A percentile compares a stretch with the other conserved stretches of the same genome.
These are phyloP conservation scores for Cardiospermum halicacabum DNA, from an alignment of 345 rosid species.

Conservation along the genomic window DNA sequence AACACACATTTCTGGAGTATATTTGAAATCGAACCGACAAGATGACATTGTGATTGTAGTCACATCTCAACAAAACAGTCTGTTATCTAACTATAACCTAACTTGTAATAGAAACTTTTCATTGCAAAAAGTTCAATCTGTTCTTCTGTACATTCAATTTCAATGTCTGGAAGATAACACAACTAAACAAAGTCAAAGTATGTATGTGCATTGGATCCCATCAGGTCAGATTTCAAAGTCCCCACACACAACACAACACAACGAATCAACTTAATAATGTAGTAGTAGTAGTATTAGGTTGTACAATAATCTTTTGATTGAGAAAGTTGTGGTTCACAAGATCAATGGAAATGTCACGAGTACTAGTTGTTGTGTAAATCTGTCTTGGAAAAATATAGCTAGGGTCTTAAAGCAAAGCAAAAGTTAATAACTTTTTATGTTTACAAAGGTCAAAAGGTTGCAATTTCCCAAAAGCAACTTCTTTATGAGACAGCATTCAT, in stretches of 20 bases:
- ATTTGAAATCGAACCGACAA: too few species aligned
- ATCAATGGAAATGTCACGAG: slow-evolving; percentile 17
- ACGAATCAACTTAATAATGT: neutral
- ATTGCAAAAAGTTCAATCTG: neutral
- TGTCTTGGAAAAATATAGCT: slow-evolving; percentile 6
- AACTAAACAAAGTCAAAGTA: too few species aligned
- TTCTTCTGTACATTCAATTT: too few species aligned
- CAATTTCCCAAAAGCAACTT: slow-evolving; percentile 38
- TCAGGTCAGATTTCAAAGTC: neutral
- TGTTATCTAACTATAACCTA: too few species aligned
- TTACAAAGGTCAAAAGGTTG: slow-evolving; percentile 49
- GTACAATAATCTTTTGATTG: too few species aligned
- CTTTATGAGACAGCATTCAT: slow-evolving; percentile 32
- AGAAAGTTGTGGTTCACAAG: slow-evolving; percentile 21
- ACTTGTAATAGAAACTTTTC: too few species aligned
- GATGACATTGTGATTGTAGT: too few species aligned
- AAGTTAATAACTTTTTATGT: slow-evolving; percentile 29
- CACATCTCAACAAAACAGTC: too few species aligned
- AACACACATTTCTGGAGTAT: too few species aligned
- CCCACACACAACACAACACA: neutral
- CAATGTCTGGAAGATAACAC: neutral
- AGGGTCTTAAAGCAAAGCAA: slow-evolving; percentile 20
- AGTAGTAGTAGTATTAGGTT: neutral
- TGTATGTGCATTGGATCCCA: neutral
- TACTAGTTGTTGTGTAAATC: too few species aligned